phyloP scores from a whole-genome alignment of 139 green algal genomes.

The Chlamydomonas eustigma region DNA sequence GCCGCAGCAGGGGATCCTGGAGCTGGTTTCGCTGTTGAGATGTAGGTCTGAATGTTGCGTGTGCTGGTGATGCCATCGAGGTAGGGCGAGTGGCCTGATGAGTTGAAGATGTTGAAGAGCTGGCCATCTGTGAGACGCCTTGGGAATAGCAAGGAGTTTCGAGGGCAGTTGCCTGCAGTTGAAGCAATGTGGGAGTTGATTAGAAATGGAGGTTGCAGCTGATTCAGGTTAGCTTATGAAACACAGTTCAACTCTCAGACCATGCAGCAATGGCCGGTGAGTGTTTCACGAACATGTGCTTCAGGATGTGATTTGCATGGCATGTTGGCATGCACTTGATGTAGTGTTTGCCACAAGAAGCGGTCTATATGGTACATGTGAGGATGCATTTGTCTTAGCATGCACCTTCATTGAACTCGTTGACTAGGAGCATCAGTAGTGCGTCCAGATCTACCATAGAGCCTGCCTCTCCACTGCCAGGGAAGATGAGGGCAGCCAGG shows the following conservation, averaged over 20 bases:
- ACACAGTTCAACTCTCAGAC: background rate
- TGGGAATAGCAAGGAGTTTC: constrained; percentile 38
- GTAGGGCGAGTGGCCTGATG: too few relatives aligned
- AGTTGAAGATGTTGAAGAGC: constrained; percentile 42
- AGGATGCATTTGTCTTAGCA: too few relatives aligned
- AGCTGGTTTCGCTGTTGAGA: too few relatives aligned
- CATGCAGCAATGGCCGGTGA: background rate
- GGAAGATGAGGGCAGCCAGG: constrained; percentile 35
- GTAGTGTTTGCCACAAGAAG: too few relatives aligned
- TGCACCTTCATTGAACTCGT: constrained; percentile 41
- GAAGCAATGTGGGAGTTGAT: background rate
- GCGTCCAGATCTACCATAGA: constrained; percentile 51
- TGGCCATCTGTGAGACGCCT: constrained; percentile 48
- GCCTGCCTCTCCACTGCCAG: constrained; percentile 23
- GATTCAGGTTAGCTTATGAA: background rate
- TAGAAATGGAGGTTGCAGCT: background rate
- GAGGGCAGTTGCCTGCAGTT: constrained; percentile 43
- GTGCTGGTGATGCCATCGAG: too few relatives aligned
- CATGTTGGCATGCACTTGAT: too few relatives aligned
- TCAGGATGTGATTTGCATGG: background rate
- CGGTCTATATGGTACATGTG: too few relatives aligned
- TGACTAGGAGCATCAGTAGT: constrained; percentile 49
- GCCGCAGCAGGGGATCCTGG: too few relatives aligned
- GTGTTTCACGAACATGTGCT: background rate
- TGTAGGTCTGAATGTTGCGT: too few relatives aligned